Conservation (phyloP, 2,329 filamentous ascomycete genomes). For the Hypoxylon sp. region DNA sequence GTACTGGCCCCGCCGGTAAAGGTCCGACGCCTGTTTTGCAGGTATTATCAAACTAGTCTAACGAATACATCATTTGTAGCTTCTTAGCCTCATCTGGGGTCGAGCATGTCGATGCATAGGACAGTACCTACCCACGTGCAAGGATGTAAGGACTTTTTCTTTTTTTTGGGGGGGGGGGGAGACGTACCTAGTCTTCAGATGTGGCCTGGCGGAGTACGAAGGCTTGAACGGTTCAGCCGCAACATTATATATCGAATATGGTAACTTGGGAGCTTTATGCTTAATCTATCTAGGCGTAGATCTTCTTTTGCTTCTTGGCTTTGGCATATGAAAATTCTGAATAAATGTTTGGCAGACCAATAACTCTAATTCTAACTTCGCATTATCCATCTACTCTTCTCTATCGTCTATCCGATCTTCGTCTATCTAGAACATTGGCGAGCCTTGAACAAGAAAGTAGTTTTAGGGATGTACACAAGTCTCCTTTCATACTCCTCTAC, state of each 20-base stretch:
- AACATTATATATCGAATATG: background rate
- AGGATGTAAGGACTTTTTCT: no score
- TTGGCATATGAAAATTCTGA: background rate
- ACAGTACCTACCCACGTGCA: no score
- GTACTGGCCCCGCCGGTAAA: background rate
- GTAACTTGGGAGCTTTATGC: background rate
- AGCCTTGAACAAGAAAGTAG: slow-evolving; percentile 1
- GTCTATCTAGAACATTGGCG: background rate
- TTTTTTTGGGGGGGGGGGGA: no score
- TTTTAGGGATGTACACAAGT: background rate
- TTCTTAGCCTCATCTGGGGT: no score
- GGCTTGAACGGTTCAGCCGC: background rate
- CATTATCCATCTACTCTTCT: background rate
- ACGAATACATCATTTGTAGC: background rate
- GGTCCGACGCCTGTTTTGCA: background rate
- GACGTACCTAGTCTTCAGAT: background rate
- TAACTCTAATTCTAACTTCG: background rate
- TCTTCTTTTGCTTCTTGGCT: background rate
- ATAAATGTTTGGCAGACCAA: background rate
- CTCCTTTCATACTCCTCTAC: background rate
- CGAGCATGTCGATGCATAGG: background rate
- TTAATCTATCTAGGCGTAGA: background rate
- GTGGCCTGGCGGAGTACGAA: background rate
- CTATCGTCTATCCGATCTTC: background rate
- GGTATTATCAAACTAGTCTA: background rate